phyloP scores from a whole-genome alignment of 2,329 filamentous ascomycete genomes.

The Whalleya microplaca region DNA sequence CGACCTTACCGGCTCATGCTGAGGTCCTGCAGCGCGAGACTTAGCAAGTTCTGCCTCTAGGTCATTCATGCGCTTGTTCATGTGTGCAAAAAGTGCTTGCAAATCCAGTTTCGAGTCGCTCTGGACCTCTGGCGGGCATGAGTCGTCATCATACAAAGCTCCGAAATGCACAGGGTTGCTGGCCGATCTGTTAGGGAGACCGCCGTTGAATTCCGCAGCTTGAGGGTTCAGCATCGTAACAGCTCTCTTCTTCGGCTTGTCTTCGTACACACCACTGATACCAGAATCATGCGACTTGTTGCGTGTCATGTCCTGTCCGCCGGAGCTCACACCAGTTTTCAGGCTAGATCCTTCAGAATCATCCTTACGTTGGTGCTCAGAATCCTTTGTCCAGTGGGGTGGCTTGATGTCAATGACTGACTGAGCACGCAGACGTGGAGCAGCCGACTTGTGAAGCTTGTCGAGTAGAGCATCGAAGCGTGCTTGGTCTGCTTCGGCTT shows the following conservation, averaged over 20 bases:
- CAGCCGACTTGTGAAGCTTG: constrained; percentile 28
- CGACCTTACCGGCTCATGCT: neutral
- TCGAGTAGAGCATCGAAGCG: constrained; percentile 27
- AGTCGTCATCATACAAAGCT: neutral
- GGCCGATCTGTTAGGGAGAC: neutral
- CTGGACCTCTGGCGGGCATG: neutral
- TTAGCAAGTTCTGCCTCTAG: neutral
- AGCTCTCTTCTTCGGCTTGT: constrained; percentile 6
- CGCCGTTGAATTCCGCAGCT: constrained; percentile 30
- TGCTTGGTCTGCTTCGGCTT: constrained; percentile 2
- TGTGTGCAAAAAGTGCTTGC: neutral
- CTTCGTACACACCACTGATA: constrained; percentile 16
- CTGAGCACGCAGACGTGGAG: constrained; percentile 5
- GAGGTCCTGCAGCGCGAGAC: neutral
- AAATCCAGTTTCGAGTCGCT: neutral
- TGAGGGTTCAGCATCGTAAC: constrained; percentile 29
- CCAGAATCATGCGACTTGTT: constrained; percentile 18
- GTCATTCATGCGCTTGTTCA: neutral
- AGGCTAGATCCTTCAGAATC: neutral
- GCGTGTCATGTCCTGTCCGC: neutral
- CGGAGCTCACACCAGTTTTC: neutral
- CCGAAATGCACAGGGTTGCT: neutral
- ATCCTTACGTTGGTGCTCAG: neutral
- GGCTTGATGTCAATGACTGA: constrained; percentile 3
- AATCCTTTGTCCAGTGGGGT: constrained; percentile 2